phyloP scores from a whole-genome alignment of 192 early-diverging fungal species.

The Entrophospora sp. region DNA sequence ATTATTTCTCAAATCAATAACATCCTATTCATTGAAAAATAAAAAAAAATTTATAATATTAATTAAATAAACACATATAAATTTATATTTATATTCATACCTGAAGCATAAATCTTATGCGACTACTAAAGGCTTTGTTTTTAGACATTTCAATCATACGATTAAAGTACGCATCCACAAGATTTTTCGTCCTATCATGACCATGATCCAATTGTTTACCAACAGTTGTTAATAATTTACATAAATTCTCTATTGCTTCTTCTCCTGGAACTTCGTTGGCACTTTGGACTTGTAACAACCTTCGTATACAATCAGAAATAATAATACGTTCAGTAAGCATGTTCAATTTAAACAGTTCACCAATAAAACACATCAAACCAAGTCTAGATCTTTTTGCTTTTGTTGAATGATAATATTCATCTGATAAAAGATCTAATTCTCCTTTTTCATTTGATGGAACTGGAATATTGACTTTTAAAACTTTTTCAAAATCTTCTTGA shows the following conservation, averaged over 20 bases:
- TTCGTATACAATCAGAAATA: conserved; percentile 85
- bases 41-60: too few relatives aligned
- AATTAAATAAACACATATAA: too few relatives aligned
- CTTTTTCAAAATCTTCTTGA: conserved; percentile 90
- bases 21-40: too few relatives aligned
- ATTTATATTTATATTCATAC: too few relatives aligned
- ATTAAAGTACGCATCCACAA: conserved; percentile 80
- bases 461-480: conserved; percentile 77
- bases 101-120: conserved; percentile 89
- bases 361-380: conserved; percentile 89
- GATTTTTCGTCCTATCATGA: conserved; percentile 42
- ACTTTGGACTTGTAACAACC: conserved; percentile 60
- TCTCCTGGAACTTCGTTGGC: conserved; percentile 90
- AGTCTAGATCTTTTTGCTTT: conserved; percentile 94
- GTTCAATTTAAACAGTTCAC: conserved; percentile 85
- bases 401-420: conserved; percentile 71
- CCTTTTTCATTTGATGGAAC: conserved; percentile 47
- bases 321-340: conserved; percentile 94
- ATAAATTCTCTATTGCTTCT: conserved; percentile 89
- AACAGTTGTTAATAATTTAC: conserved; percentile 84
- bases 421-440: conserved; percentile 57
- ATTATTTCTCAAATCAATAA: conserved; percentile 72
- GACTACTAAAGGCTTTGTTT: conserved; percentile 61
- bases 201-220: conserved; percentile 72
- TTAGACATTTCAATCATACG: conserved; percentile 69